These are phyloP conservation scores for Dichotomopilus funicola DNA, from an alignment of 2,329 filamentous ascomycete species.

Conservation along the genomic window DNA sequence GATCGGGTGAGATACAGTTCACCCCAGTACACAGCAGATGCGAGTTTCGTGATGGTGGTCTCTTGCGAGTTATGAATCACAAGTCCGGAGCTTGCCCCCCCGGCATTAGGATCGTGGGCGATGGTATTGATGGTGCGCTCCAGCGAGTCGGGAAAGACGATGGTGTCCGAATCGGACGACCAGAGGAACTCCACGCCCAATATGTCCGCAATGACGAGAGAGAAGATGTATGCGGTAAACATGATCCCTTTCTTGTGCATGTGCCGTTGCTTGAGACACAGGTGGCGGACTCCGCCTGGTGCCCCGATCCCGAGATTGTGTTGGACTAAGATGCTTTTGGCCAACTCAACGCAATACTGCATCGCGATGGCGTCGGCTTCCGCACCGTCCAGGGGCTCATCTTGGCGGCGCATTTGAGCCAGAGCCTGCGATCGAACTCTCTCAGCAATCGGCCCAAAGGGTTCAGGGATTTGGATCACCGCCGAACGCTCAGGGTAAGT, in stretches of 20 bases:
- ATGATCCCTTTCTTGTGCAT: conserved; percentile 18
- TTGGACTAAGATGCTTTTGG: conserved; percentile 4
- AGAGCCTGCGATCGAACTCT: conserved; percentile 9
- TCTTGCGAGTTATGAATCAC: conserved; percentile 12
- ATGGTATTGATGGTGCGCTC: conserved; percentile 15
- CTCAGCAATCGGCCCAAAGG: conserved; percentile 10
- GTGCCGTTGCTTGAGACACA: conserved; percentile 15
- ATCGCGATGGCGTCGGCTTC: conserved; percentile 10
- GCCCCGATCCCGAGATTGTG: conserved; percentile 10
- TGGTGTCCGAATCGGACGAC: conserved; percentile 16
- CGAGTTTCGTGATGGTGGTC: conserved; percentile 8
- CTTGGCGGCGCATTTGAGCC: conserved; percentile 2
- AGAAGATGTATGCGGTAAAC: conserved; percentile 14
- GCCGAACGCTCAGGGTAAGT: conserved; percentile 10
- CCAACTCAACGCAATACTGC: conserved; percentile 12
- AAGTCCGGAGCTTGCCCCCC: conserved; percentile 10
- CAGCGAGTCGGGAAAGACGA: conserved; percentile 13
- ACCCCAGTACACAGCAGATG: conserved; percentile 14
- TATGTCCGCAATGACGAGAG: conserved; percentile 14
- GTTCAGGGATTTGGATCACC: conserved; percentile 12
- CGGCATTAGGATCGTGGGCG: conserved; percentile 9
- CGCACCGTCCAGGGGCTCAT: not conserved
- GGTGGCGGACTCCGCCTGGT: conserved; percentile 5
- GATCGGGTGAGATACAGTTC: conserved; percentile 16
- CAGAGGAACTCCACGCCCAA: conserved; percentile 15